Evolutionary conservation across 2,329 filamentous ascomycete species (phyloP).

Genomic region (Thermomyces lanuginosus): DNA sequence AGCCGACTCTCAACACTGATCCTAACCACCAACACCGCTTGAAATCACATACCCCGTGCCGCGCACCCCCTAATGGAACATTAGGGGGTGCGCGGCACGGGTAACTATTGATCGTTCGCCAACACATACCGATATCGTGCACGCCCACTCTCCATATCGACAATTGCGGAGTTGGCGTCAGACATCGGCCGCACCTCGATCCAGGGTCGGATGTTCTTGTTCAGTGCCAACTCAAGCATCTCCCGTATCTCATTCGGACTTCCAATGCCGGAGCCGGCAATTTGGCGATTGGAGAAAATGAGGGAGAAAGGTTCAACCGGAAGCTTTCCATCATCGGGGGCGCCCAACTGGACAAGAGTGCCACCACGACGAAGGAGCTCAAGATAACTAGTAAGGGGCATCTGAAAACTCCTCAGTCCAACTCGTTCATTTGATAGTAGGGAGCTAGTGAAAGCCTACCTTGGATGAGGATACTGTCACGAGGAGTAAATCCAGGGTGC

Average conservation of each 20-base stretch:
- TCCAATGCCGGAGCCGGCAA: conserved; percentile 25
- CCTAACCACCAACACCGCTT: background rate
- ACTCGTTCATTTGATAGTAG: no score
- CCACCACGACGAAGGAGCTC: conserved; percentile 39
- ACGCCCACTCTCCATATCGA: conserved; percentile 18
- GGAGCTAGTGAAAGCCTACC: no score
- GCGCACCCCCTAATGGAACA: no score
- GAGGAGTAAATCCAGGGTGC: conserved; percentile 35
- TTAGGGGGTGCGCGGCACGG: no score
- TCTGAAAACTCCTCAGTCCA: no score
- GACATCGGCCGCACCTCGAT: conserved; percentile 13
- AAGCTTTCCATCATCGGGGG: conserved; percentile 38
- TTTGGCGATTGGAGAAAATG: conserved; percentile 34
- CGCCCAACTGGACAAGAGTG: conserved; percentile 45
- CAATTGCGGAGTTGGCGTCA: conserved; percentile 17
- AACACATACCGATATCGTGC: conserved; percentile 23
- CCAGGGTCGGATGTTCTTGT: conserved; percentile 17
- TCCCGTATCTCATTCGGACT: conserved; percentile 14
- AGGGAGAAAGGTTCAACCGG: conserved; percentile 38
- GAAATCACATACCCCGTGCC: no score
- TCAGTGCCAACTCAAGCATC: conserved; percentile 18
- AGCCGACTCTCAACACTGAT: no score
- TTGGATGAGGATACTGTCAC: conserved; percentile 32
- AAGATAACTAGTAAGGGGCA: conserved; percentile 45
- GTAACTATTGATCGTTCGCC: no score